Evolutionary conservation across 495 filamentous ascomycete genomes (phyloP), one percentile per base, ranked within the genome.

Genomic region (Aspergillus cavernicola): DNA sequence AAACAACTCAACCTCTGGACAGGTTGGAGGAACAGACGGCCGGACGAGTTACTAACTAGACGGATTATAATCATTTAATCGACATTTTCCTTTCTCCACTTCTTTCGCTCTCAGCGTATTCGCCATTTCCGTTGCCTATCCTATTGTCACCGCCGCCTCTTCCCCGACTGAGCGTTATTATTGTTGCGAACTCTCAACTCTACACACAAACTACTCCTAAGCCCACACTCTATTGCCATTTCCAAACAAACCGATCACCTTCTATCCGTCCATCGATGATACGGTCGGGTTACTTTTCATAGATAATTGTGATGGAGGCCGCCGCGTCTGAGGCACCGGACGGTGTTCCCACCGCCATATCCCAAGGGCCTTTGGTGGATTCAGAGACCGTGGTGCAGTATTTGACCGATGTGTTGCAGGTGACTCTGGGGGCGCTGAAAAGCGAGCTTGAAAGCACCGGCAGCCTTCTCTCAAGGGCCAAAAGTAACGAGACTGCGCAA

Each of bases 351-450:
- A 62, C 75, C 43, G 59, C 73, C 31, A 47, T 47, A 43, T 65
- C 71, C 36, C 62, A 66, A 44, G 57, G 68, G 39, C 62, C 75
- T 33, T 53, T 71, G 45, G 72, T 83, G 26, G 80, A 86, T 66
- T 77, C 86, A 13, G 75, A 76, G 44, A 53, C 74, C 35, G 70
- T 98, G 35, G 80, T 96, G 45, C 85, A 92, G 42, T 85, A 97
- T 73, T 79, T 97, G 49, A 77, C 75, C 32, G 81, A 83, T 49
- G 83, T 97, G 49, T 79, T 96, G 59, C 80, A 85, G 65, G 84
- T 92, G 47, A 91, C 88, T 57, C 79, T 99, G 47, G 95, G 92
- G 58, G 91, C 95, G 53, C 81, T 83, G 23, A 82, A 80, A 60
- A 76, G 77, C 33, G 93, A 99, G 63, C 78, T 99, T 52, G 85